A percentile compares a stretch with the other conserved stretches of the same genome.
These are phyloP conservation scores for Tuber melanosporum DNA, from an alignment of 495 filamentous ascomycete species.

Conservation along the genomic window DNA sequence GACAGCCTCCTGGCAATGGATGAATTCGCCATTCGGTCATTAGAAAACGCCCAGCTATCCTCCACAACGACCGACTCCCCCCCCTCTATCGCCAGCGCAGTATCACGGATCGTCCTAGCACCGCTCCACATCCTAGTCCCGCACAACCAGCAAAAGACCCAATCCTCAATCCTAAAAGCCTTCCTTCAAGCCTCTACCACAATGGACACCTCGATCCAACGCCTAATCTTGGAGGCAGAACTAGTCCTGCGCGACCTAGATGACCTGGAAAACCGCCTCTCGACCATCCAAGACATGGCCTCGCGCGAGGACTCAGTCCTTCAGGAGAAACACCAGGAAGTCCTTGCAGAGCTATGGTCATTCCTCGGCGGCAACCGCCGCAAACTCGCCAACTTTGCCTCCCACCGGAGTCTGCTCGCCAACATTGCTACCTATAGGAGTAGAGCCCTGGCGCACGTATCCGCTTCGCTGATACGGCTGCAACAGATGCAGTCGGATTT, in stretches of 20 bases:
- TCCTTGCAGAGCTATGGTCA: slow-evolving; percentile 57
- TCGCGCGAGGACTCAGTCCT: slow-evolving; percentile 51
- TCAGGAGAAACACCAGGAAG: slow-evolving; percentile 51
- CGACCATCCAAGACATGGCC: slow-evolving; percentile 58
- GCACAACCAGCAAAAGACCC: slow-evolving; percentile 6
- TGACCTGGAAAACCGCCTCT: slow-evolving; percentile 58
- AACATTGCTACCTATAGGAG: slow-evolving; percentile 56
- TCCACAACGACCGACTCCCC: slow-evolving; percentile 42
- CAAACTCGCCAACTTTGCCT: slow-evolving; percentile 51
- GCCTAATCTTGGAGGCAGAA: slow-evolving; percentile 61
- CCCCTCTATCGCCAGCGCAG: background rate
- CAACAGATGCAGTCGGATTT: slow-evolving; percentile 59
- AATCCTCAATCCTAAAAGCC: slow-evolving; percentile 32
- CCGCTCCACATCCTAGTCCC: slow-evolving; percentile 48
- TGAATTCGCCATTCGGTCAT: slow-evolving; percentile 53
- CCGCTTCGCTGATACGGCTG: slow-evolving; percentile 56
- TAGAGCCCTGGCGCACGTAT: slow-evolving; percentile 55
- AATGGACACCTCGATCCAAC: slow-evolving; percentile 59
- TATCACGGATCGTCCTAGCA: slow-evolving; percentile 43
- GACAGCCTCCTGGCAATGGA: slow-evolving; percentile 61
- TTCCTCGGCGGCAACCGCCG: slow-evolving; percentile 58
- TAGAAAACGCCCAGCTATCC: slow-evolving; percentile 36
- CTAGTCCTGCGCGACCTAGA: slow-evolving; percentile 53
- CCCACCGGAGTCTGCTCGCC: slow-evolving; percentile 53
- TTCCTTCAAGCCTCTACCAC: slow-evolving; percentile 60